Conservation (phyloP, 192 early-diverging fungal species). For the Coemansia interrupta region DNA sequence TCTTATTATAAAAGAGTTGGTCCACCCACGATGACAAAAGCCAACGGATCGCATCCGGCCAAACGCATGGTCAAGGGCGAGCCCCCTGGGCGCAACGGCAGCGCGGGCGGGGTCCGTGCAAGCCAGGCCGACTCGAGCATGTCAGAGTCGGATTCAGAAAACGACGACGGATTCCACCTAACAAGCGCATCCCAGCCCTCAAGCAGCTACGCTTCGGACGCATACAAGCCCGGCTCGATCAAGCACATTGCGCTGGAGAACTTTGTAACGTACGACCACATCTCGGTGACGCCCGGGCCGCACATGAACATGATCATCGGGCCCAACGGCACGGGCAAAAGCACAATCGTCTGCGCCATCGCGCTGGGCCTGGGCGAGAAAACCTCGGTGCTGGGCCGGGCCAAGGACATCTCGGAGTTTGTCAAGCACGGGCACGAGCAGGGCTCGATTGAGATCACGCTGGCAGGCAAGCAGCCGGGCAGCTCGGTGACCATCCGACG, state of each 20-base stretch:
- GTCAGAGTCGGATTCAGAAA: too few relatives aligned
- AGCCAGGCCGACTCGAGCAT: too few relatives aligned
- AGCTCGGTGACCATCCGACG: slow-evolving; percentile 54
- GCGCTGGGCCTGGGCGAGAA: slow-evolving; percentile 89
- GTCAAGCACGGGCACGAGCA: slow-evolving; percentile 82
- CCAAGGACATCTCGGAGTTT: slow-evolving; percentile 86
- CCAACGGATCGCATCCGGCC: too few relatives aligned
- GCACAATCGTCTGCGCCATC: slow-evolving; percentile 91
- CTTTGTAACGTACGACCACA: slow-evolving; percentile 93
- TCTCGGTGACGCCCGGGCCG: slow-evolving; percentile 83
- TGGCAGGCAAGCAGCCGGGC: slow-evolving; percentile 52
- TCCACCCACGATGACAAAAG: too few relatives aligned
- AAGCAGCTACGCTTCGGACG: not conserved
- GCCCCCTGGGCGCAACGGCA: too few relatives aligned
- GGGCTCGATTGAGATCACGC: slow-evolving; percentile 81
- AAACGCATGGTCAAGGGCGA: too few relatives aligned
- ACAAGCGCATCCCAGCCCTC: too few relatives aligned
- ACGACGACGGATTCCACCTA: too few relatives aligned
- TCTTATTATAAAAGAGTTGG: too few relatives aligned
- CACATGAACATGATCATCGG: slow-evolving; percentile 98
- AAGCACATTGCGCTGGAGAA: slow-evolving; percentile 52
- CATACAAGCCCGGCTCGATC: slow-evolving; percentile 33
- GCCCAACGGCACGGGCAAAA: slow-evolving; percentile 95
- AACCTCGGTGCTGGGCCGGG: slow-evolving; percentile 72
- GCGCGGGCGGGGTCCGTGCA: too few relatives aligned